Conservation (phyloP, 768 basidiomycete species). For the Antrodiella citrinella region DNA sequence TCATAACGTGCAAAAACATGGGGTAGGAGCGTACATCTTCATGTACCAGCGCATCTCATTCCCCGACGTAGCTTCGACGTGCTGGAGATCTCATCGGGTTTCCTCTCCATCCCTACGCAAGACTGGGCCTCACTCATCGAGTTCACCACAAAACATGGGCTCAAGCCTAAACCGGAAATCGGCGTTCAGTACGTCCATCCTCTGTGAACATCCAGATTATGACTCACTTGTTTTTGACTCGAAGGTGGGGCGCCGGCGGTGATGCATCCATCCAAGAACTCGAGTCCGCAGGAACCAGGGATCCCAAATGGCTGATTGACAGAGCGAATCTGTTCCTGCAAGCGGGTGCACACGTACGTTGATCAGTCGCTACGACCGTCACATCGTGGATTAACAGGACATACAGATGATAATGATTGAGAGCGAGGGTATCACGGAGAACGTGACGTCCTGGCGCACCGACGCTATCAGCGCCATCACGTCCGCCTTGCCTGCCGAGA, state of each 20-base stretch:
- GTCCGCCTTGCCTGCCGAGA: conserved; percentile 30
- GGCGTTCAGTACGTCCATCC: conserved; percentile 26
- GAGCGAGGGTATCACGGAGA: conserved; percentile 40
- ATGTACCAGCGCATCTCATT: not conserved
- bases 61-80: conserved; percentile 37
- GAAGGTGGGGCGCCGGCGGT: conserved; percentile 34
- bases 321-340: conserved; percentile 32
- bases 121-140: conserved; percentile 35
- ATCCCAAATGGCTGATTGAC: conserved; percentile 33
- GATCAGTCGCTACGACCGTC: not conserved
- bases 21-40: conserved; percentile 25
- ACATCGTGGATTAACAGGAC: not conserved
- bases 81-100: conserved; percentile 35
- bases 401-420: conserved; percentile 38
- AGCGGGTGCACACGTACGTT: conserved; percentile 27
- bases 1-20: conserved; percentile 28
- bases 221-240: not conserved
- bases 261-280: conserved; percentile 32
- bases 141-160: conserved; percentile 28
- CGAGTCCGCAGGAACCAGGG: conserved; percentile 31
- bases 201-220: not conserved
- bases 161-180: conserved; percentile 38
- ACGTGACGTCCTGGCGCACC: conserved; percentile 33
- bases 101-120: conserved; percentile 36
- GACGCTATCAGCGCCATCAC: conserved; percentile 36